Evolutionary conservation across 2,329 filamentous ascomycete species (phyloP), one percentile per base, ranked within the genome.

Genomic region (Albophoma yamanashiensis): DNA sequence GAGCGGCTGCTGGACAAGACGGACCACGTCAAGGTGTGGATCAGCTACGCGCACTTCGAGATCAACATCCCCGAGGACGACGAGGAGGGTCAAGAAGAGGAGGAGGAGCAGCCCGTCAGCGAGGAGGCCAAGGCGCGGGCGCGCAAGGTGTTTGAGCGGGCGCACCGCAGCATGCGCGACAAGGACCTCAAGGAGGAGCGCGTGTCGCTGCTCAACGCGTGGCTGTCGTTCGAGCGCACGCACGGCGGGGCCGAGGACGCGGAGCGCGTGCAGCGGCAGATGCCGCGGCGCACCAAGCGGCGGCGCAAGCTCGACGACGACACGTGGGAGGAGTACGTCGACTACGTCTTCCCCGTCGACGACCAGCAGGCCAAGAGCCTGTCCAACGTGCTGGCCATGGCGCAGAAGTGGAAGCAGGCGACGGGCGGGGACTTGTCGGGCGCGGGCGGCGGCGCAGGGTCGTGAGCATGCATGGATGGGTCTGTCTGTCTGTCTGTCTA

Each of bases 21-120:
- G n/a, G 88, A 94, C 69, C 94, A 99, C 71, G 92, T 97, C 79
- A 99, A 97, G 80, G 94, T 99, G 62, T 99, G 94, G 94, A 96
- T 94, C 74, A 93, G 90, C 73, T 99, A 93, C 76, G 94, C 94
- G n/a, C 90, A 95, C 73, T 97, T 99, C 70, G 94, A 99, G 75
- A 91, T 97, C 78, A 93, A 94, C 72, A 87, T 96, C 0, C 91
- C 92, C 53, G 92, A 96, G 60, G 83, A 85, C 58, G 84, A 79
- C 17, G 43, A 53, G 3, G 84, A 83, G 25, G 79, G 43, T 3
- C 84, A 83, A 25, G 79, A 80, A 5, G 83, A 84, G 27, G 82
- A 83, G 25, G 84, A 87, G 62, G 86, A 88, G 78, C 85, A 68
- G 76, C 87, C 75, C 2, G 83, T 96, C 69, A 91, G 88, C 74